Percentiles rank a stretch among this genome's conserved stretches.
Evolutionary conservation across 2,329 filamentous ascomycete genomes (phyloP).

Genomic region (Cytospora leucostoma): DNA sequence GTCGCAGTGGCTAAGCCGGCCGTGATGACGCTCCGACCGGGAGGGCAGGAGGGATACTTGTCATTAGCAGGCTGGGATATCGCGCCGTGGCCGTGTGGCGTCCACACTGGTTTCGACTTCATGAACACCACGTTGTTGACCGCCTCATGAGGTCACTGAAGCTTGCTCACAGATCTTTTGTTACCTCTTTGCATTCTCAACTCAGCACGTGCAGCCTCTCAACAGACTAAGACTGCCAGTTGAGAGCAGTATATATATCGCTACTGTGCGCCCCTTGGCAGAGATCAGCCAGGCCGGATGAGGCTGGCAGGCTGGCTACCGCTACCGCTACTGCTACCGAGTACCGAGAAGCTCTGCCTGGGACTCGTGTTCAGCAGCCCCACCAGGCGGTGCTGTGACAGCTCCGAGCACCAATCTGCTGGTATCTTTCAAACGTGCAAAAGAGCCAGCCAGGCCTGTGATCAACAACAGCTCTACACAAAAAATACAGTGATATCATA

Average conservation of each 20-base stretch:
- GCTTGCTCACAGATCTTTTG: neutral
- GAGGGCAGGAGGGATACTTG: neutral
- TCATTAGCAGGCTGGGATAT: neutral
- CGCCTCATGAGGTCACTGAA: neutral
- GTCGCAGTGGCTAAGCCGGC: neutral
- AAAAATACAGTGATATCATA: conserved; percentile 2
- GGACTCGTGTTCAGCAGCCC: conserved; percentile 6
- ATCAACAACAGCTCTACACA: neutral
- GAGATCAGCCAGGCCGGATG: conserved; percentile 11
- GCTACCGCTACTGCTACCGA: conserved; percentile 10
- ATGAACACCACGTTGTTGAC: neutral
- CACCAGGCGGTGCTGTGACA: conserved; percentile 19
- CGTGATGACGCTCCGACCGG: neutral
- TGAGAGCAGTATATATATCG: neutral
- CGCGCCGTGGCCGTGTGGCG: neutral
- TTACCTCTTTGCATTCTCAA: neutral
- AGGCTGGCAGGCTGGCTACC: too few species aligned
- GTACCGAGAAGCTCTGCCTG: conserved; percentile 14
- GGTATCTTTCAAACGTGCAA: conserved; percentile 14
- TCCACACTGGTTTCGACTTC: neutral
- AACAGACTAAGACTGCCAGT: neutral
- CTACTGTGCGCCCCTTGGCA: conserved; percentile 9
- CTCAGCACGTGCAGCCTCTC: neutral
- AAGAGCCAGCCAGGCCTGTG: conserved; percentile 1
- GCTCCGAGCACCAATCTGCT: conserved; percentile 17